Percentiles rank a stretch among this genome's conserved stretches.
These are phyloP conservation scores for Saccharomycopsis crataegensis DNA, from an alignment of 1,139 yeast genomes.

Conservation along the genomic window DNA sequence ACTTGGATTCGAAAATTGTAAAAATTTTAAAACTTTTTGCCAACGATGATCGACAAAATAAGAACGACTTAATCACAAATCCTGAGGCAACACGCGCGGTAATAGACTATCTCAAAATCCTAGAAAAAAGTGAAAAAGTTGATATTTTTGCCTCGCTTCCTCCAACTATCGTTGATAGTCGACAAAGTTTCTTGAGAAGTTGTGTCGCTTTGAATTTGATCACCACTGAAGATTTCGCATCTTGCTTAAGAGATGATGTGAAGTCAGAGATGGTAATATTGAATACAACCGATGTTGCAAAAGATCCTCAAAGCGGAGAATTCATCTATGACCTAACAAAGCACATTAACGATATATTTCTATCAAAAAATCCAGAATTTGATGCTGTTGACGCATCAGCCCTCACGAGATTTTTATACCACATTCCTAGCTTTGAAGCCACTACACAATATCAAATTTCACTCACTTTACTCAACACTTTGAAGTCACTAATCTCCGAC, in stretches of 20 bases:
- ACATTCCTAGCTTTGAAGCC: conserved; percentile 36
- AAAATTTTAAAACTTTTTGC: conserved; percentile 16
- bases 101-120: conserved; percentile 4
- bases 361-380: conserved; percentile 45
- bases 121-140: conserved; percentile 24
- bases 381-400: conserved; percentile 47
- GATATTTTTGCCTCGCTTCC: conserved; percentile 41
- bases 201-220: conserved; percentile 40
- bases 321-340: conserved; percentile 23
- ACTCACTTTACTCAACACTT: conserved; percentile 28
- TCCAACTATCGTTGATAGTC: conserved; percentile 40
- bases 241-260: conserved; percentile 40
- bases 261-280: conserved; percentile 29
- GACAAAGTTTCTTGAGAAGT: conserved; percentile 50
- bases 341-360: conserved; percentile 31
- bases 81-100: not conserved
- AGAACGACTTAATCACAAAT: conserved; percentile 4
- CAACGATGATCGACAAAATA: conserved; percentile 7
- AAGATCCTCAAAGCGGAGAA: conserved; percentile 25
- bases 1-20: conserved; percentile 7
- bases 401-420: conserved; percentile 33
- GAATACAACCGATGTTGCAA: conserved; percentile 25
- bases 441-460: conserved; percentile 37
- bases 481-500: conserved; percentile 36
- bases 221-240: conserved; percentile 36